Conservation (phyloP, 1,284 basidiomycete species). For the Marasmius fiardii region DNA sequence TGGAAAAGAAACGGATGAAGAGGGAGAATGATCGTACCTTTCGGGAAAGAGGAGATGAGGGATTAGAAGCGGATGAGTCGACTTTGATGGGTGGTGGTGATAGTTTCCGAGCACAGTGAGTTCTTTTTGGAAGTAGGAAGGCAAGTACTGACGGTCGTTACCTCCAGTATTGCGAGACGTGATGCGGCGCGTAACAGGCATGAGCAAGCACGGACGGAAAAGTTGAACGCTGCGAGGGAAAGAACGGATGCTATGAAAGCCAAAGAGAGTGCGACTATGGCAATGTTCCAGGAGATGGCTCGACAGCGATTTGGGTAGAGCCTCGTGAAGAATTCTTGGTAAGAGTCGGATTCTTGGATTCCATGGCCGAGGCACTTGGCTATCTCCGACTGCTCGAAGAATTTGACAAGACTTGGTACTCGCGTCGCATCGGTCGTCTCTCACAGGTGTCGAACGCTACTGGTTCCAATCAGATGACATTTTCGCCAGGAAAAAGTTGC, state of each 20-base stretch:
- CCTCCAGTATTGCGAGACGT: conserved; percentile 56
- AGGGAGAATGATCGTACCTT: conserved; percentile 63
- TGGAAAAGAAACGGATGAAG: conserved; percentile 71
- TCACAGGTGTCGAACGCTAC: too few relatives aligned
- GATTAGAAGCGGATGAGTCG: conserved; percentile 62
- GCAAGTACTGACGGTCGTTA: conserved; percentile 14
- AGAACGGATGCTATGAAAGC: conserved; percentile 54
- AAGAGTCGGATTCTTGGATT: not conserved
- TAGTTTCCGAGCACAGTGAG: conserved; percentile 68
- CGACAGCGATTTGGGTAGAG: conserved; percentile 62
- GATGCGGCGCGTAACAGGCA: conserved; percentile 60
- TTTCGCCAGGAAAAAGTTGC: too few relatives aligned
- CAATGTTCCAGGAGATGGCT: conserved; percentile 79
- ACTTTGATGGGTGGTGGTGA: conserved; percentile 72
- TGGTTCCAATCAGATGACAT: too few relatives aligned
- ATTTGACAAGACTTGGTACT: not conserved
- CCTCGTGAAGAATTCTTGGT: not conserved
- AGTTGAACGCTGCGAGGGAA: conserved; percentile 43
- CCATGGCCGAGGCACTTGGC: not conserved
- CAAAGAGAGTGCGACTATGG: conserved; percentile 79
- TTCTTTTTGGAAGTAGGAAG: conserved; percentile 1
- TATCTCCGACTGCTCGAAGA: not conserved
- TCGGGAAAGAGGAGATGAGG: conserved; percentile 69
- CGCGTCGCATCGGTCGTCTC: too few relatives aligned
- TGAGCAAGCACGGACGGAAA: conserved; percentile 50